phyloP scores from a whole-genome alignment of 805 yeast genomes.

The Yamadazyma sp. region DNA sequence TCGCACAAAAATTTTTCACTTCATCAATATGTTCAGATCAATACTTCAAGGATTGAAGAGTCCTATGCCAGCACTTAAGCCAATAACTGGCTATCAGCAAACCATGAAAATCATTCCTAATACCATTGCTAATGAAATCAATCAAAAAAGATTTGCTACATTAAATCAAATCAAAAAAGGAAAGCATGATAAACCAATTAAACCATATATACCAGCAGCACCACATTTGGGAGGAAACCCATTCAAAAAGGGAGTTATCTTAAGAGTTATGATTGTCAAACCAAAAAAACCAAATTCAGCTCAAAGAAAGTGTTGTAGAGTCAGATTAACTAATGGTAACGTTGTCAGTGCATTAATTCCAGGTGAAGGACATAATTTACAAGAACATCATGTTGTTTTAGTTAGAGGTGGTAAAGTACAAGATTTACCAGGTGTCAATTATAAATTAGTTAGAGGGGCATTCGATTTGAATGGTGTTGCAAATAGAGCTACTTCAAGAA shows the following conservation, averaged over 20 bases:
- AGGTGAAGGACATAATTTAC: conserved; percentile 98
- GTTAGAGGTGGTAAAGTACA: conserved; percentile 99
- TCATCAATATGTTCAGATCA: conserved; percentile 10
- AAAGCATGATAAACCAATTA: conserved; percentile 44
- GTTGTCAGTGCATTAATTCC: conserved; percentile 91
- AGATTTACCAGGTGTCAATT: conserved; percentile 97
- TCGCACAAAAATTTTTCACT: conserved; percentile 5
- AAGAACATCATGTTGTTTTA: conserved; percentile 93
- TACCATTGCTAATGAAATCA: neutral
- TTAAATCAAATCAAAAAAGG: conserved; percentile 77
- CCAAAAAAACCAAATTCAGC: conserved; percentile 99
- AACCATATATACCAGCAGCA: conserved; percentile 54
- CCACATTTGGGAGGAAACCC: conserved; percentile 87
- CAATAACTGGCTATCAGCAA: neutral
- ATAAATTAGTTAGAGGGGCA: conserved; percentile 90
- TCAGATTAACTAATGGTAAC: conserved; percentile 84
- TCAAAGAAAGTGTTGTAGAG: conserved; percentile 94
- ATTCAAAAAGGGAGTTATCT: conserved; percentile 87
- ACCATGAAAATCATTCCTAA: neutral
- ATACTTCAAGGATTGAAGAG: conserved; percentile 3
- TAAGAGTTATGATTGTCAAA: conserved; percentile 89
- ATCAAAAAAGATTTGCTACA: conserved; percentile 59
- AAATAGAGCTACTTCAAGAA: conserved; percentile 82
- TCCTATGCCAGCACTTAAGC: neutral
- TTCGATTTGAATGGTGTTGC: conserved; percentile 94